phyloP scores from a whole-genome alignment of 2,329 filamentous ascomycete genomes.

The Fusarium buxicola region DNA sequence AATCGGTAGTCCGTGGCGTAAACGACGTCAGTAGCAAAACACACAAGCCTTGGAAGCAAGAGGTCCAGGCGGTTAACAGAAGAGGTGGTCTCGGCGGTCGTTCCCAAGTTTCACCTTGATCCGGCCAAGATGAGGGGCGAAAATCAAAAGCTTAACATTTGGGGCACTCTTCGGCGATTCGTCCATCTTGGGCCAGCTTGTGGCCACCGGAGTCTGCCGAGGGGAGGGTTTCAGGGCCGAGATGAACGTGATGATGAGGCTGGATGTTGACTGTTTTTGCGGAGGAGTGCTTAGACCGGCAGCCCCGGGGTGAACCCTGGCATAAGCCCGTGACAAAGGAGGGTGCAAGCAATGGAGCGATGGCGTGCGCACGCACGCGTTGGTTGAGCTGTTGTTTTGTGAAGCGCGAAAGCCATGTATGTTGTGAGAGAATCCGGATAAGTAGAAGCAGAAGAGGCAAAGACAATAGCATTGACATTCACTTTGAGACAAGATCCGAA shows the following conservation, averaged over 20 bases:
- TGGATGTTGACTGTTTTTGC: slow-evolving; percentile 28
- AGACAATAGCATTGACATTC: neutral
- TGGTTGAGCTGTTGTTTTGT: slow-evolving; percentile 19
- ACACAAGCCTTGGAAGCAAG: slow-evolving; percentile 8
- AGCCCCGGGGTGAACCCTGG: slow-evolving; percentile 39
- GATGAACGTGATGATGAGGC: slow-evolving; percentile 23
- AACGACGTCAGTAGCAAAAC: slow-evolving; percentile 39
- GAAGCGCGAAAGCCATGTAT: slow-evolving; percentile 9
- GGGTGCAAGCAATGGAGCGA: slow-evolving; percentile 28
- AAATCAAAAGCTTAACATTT: slow-evolving; percentile 36
- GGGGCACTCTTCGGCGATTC: slow-evolving; percentile 28
- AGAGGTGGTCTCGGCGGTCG: slow-evolving; percentile 14
- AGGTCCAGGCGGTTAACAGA: neutral
- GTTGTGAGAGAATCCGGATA: neutral
- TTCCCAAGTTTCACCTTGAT: slow-evolving; percentile 32
- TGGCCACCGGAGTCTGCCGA: slow-evolving; percentile 36
- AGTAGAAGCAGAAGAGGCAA: slow-evolving; percentile 3
- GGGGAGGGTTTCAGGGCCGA: slow-evolving; percentile 6
- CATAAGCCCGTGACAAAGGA: slow-evolving; percentile 26
- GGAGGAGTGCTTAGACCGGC: slow-evolving; percentile 36
- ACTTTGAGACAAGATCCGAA: neutral
- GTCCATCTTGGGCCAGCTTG: slow-evolving; percentile 24
- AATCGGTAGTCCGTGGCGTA: slow-evolving; percentile 37
- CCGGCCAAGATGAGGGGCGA: slow-evolving; percentile 30
- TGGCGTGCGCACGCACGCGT: slow-evolving; percentile 34